Conservation (phyloP, 441 rosid species). For the Gossypium davidsonii region DNA sequence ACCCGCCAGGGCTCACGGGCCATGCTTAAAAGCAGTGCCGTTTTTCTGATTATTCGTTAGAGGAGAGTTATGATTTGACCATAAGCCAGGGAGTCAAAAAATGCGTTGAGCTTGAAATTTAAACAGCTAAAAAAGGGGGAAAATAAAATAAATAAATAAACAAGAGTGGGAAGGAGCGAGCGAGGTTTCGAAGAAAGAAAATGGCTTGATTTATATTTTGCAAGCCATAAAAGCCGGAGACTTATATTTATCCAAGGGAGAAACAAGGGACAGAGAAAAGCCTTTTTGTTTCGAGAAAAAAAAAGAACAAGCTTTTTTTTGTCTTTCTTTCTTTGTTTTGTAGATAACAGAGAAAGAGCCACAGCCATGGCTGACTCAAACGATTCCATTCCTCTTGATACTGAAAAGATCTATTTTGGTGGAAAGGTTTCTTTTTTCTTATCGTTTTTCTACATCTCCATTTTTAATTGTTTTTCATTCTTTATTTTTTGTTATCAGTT, state of each 20-base stretch:
- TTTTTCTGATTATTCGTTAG: no score
- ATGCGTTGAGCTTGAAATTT: no score
- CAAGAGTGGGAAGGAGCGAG: background rate
- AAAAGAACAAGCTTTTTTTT: background rate
- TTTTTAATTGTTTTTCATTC: background rate
- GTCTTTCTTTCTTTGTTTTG: conserved; percentile 7
- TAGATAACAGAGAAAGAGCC: conserved; percentile 24
- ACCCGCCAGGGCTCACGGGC: no score
- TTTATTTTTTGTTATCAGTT: background rate
- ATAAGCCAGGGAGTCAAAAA: no score
- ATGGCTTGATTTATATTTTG: conserved; percentile 25
- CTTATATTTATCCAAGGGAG: background rate
- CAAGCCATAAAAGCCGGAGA: conserved; percentile 16
- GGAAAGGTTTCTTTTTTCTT: conserved; percentile 47
- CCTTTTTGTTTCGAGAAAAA: background rate
- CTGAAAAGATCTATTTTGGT: conserved; percentile 80
- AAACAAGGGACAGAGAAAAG: background rate
- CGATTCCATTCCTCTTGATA: conserved; percentile 51
- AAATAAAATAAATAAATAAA: background rate
- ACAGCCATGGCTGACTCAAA: conserved; percentile 57
- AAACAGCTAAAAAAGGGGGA: background rate
- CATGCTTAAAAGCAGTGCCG: no score
- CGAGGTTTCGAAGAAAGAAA: conserved; percentile 13
- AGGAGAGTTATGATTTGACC: no score
- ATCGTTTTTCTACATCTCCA: background rate